These are phyloP conservation scores for Fraxinus albicans DNA, from an alignment of 305 asterid genomes.

Conservation along the genomic window DNA sequence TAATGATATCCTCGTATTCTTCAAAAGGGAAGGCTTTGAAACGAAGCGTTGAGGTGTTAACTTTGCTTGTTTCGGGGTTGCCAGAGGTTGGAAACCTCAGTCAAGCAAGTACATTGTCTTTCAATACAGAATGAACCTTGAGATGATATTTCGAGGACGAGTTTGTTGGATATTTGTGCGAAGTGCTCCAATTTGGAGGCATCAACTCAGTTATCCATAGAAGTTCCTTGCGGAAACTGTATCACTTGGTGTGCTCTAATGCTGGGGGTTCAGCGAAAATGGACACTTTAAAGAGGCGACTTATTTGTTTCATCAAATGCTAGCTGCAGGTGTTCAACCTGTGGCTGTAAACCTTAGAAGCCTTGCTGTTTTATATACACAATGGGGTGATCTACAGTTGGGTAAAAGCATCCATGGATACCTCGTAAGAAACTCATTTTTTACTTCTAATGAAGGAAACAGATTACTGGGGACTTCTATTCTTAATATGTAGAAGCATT, in stretches of 20 bases:
- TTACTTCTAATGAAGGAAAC: slow-evolving; percentile 1
- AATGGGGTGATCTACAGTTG: slow-evolving; percentile 27
- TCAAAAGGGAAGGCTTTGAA: slow-evolving; percentile 20
- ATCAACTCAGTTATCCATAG: slow-evolving; percentile 30
- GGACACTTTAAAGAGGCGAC: slow-evolving; percentile 27
- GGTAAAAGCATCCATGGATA: slow-evolving; percentile 44
- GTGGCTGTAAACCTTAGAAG: slow-evolving; percentile 26
- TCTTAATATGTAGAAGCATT: slow-evolving; percentile 47
- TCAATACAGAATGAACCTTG: slow-evolving; percentile 34
- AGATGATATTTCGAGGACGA: slow-evolving; percentile 35
- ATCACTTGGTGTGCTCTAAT: slow-evolving; percentile 30
- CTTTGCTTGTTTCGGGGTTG: slow-evolving; percentile 33
- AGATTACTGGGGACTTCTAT: slow-evolving; percentile 39
- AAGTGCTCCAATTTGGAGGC: slow-evolving; percentile 25
- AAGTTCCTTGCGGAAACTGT: slow-evolving; percentile 15
- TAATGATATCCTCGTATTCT: slow-evolving; percentile 34
- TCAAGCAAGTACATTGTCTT: slow-evolving; percentile 35
- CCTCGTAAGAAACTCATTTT: slow-evolving; percentile 19
- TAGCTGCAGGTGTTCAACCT: slow-evolving; percentile 26
- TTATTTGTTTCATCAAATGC: slow-evolving; percentile 29
- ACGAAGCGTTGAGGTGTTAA: slow-evolving; percentile 38
- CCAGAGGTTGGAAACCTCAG: slow-evolving; percentile 18
- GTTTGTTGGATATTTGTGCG: slow-evolving; percentile 39
- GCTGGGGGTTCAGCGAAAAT: slow-evolving; percentile 24
- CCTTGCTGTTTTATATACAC: slow-evolving; percentile 26